Conservation (phyloP, 2,329 filamentous ascomycete genomes). For the Cephalotrichum gorgonifer region DNA sequence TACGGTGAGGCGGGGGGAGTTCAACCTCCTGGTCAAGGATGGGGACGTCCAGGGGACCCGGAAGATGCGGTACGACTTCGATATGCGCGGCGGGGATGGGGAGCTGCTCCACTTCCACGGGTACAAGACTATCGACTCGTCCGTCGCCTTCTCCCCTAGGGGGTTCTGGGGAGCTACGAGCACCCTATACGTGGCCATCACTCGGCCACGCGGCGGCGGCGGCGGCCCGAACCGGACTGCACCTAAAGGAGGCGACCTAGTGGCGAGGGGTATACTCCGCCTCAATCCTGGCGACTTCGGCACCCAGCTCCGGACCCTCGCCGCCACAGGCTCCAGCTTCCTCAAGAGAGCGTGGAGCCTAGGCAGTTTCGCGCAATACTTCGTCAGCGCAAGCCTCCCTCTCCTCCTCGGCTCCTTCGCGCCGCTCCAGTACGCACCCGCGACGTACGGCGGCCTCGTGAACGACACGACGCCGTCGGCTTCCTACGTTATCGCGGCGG, state of each 20-base stretch:
- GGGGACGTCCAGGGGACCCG: slow-evolving; percentile 42
- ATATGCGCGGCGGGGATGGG: slow-evolving; percentile 44
- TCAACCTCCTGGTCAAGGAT: slow-evolving; percentile 46
- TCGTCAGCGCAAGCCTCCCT: slow-evolving; percentile 39
- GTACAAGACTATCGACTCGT: slow-evolving; percentile 52
- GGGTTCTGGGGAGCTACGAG: slow-evolving; percentile 53
- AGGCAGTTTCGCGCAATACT: slow-evolving; percentile 43
- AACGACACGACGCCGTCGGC: slow-evolving; percentile 36
- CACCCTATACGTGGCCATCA: slow-evolving; percentile 52
- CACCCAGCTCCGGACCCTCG: slow-evolving; percentile 43
- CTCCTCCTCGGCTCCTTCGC: slow-evolving; percentile 45
- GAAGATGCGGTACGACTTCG: slow-evolving; percentile 52
- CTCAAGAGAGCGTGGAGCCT: slow-evolving; percentile 32
- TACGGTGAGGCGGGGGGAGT: slow-evolving; percentile 46
- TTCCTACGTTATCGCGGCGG: slow-evolving; percentile 35
- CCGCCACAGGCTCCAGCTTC: slow-evolving; percentile 35
- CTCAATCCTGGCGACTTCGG: slow-evolving; percentile 43
- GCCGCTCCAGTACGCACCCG: slow-evolving; percentile 42
- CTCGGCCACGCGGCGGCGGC: slow-evolving; percentile 18
- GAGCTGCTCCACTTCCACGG: slow-evolving; percentile 47
- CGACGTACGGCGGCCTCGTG: slow-evolving; percentile 36
- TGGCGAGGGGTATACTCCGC: slow-evolving; percentile 51
- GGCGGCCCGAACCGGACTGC: slow-evolving; percentile 18
- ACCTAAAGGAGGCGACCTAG: slow-evolving; percentile 29
- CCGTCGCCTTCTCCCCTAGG: slow-evolving; percentile 42